Conservation (phyloP, 2,329 filamentous ascomycete species). For the Mycosphaerella sp. region DNA sequence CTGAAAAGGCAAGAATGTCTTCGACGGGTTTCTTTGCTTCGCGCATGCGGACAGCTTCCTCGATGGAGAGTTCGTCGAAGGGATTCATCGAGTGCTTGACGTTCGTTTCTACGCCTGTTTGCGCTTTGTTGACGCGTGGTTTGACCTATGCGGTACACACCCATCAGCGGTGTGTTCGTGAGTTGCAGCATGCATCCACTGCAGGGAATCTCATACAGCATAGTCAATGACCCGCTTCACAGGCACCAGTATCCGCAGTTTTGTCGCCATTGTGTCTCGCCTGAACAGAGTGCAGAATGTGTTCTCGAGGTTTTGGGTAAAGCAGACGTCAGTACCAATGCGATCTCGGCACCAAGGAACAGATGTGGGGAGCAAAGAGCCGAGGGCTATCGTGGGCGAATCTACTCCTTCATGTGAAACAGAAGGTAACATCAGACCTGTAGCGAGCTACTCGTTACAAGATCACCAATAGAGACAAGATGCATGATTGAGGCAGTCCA, state of each 20-base stretch:
- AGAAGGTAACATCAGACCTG: too few relatives aligned
- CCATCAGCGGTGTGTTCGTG: neutral
- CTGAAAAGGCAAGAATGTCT: slow-evolving; percentile 84
- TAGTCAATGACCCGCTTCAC: slow-evolving; percentile 56
- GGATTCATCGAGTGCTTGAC: slow-evolving; percentile 99
- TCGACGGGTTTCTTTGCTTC: slow-evolving; percentile 67
- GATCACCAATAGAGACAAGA: neutral
- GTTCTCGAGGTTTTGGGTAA: neutral
- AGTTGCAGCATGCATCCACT: neutral
- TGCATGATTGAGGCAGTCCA: neutral
- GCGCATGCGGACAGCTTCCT: slow-evolving; percentile 91
- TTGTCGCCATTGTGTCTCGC: slow-evolving; percentile 37
- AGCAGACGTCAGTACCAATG: slow-evolving; percentile 14
- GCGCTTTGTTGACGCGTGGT: slow-evolving; percentile 62
- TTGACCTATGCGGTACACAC: slow-evolving; percentile 49
- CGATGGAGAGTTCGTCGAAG: slow-evolving; percentile 96
- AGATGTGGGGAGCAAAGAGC: slow-evolving; percentile 5
- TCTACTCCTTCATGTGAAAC: too few relatives aligned
- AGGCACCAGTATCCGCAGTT: slow-evolving; percentile 50
- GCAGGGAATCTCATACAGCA: slow-evolving; percentile 41
- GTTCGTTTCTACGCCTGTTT: slow-evolving; percentile 83
- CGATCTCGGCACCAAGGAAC: slow-evolving; percentile 9
- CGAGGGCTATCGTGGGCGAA: slow-evolving; percentile 1
- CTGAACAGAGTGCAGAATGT: neutral
- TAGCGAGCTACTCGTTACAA: neutral